phyloP scores from a whole-genome alignment of 2,329 filamentous ascomycete genomes.

The Paramyrothecium sp. region DNA sequence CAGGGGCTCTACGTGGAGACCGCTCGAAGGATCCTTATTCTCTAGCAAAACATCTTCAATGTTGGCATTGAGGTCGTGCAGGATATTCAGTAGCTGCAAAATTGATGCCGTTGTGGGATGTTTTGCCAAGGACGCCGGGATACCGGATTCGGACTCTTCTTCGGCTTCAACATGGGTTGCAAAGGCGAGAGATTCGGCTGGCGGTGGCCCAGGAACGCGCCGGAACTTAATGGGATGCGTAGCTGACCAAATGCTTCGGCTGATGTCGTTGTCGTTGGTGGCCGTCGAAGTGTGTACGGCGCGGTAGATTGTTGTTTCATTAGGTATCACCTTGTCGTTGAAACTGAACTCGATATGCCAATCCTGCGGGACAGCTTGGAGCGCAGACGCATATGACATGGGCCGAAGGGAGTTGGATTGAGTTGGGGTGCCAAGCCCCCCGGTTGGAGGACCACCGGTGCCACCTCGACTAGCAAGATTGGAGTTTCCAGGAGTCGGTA shows the following conservation, averaged over 20 bases:
- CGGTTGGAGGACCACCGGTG: constrained; percentile 33
- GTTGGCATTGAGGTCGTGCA: constrained; percentile 91
- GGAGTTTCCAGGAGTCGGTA: constrained; percentile 75
- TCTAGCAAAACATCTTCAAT: constrained; percentile 86
- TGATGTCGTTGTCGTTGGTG: constrained; percentile 60
- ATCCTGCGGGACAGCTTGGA: constrained; percentile 79
- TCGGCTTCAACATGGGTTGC: constrained; percentile 44
- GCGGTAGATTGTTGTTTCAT: constrained; percentile 93
- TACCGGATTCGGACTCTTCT: constrained; percentile 55
- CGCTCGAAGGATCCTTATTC: constrained; percentile 63
- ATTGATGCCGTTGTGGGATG: constrained; percentile 85
- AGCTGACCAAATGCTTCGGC: constrained; percentile 83
- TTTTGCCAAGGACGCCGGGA: constrained; percentile 79
- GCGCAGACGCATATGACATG: constrained; percentile 80
- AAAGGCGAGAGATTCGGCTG: constrained; percentile 67
- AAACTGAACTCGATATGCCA: constrained; percentile 98
- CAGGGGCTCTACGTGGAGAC: constrained; percentile 76
- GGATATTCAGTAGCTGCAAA: constrained; percentile 79
- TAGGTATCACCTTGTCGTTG: constrained; percentile 77
- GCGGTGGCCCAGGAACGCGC: constrained; percentile 78
- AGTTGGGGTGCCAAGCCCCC: constrained; percentile 40
- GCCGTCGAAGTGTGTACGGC: constrained; percentile 71
- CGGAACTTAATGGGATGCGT: constrained; percentile 92
- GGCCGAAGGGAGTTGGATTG: constrained; percentile 59
- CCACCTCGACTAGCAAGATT: constrained; percentile 37